Evolutionary conservation across 2,329 filamentous ascomycete species (phyloP), one percentile per base, ranked within the genome.

Genomic region (Fusarium cyanostomum): DNA sequence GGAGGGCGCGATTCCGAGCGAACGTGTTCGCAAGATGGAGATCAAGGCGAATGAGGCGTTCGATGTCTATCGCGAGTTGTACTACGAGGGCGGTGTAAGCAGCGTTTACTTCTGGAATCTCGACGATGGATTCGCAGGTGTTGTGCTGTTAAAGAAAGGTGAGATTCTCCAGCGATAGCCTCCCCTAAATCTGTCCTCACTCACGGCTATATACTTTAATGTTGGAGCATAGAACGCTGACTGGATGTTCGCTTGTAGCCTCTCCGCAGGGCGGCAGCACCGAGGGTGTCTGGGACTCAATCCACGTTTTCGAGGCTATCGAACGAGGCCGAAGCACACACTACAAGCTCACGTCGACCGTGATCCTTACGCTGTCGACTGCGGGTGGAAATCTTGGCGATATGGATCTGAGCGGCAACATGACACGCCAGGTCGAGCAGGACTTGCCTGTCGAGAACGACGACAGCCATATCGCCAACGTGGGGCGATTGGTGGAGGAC

Each of bases 81-180:
- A 97, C 81, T 96, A 97, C 75, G 95, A 98, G 81, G 95, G 95
- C 5, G 94, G 95, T 26, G 92, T 97, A 59, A 95, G 92, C 69
- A 96, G 92, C 74, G 95, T 98, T 34, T 99, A 99, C 79, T 92
- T 99, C 64, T 99, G 95, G 95, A 95, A 97, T 75, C 81, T 98
- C 75, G 95, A 99, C 71, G 95, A 99, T 78, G 95, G 95, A 8
- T 99, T 99, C 75, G 95, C 95, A 0, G 95, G 95, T 1, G 95
- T 97, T 3, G 94, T 99, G 53, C 79, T 99, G 71, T 80, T 99
- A 73, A 99, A 99, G 85, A 99, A 99, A 81, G 87, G 92, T 92
- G 79, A 69, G 84, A 46, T 12, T n/a, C 18, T 13, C 21, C 30
- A 21, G 21, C 21, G 21, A 21, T 21, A 12, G 5, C 43, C 24